Evolutionary conservation across 2,329 filamentous ascomycete genomes (phyloP).

Genomic region (Penicillium glabrum): DNA sequence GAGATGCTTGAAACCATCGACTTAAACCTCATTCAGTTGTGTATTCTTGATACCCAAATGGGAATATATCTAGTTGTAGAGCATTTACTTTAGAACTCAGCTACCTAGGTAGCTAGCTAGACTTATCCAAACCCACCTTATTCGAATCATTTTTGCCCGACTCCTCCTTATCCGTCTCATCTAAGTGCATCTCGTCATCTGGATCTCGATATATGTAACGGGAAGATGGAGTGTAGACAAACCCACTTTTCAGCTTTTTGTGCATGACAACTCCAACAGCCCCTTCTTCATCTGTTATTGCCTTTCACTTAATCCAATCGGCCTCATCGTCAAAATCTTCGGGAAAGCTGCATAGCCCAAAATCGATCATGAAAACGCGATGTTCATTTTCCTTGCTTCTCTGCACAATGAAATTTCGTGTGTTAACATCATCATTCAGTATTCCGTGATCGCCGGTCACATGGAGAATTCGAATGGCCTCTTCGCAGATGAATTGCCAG

Average conservation of each 20-base stretch:
- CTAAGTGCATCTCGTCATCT: too few species aligned
- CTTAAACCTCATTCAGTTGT: too few species aligned
- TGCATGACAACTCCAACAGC: slow-evolving; percentile 18
- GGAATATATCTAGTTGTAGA: too few species aligned
- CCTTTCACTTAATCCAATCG: slow-evolving; percentile 13
- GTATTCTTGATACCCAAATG: too few species aligned
- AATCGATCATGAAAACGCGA: slow-evolving; percentile 5
- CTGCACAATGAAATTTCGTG: slow-evolving; percentile 14
- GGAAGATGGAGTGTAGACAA: slow-evolving; percentile 15
- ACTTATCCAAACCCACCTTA: too few species aligned
- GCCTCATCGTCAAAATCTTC: slow-evolving; percentile 10
- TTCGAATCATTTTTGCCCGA: too few species aligned
- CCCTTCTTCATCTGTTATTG: slow-evolving; percentile 20
- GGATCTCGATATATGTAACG: slow-evolving; percentile 1
- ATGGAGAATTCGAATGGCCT: slow-evolving; percentile 19
- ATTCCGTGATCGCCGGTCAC: slow-evolving; percentile 14
- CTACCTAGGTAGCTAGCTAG: too few species aligned
- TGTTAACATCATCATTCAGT: slow-evolving; percentile 19
- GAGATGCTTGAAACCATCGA: too few species aligned
- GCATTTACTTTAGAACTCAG: too few species aligned
- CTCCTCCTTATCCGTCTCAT: too few species aligned
- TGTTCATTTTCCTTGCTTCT: slow-evolving; percentile 1
- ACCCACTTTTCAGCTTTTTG: slow-evolving; percentile 13
- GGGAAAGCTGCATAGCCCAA: slow-evolving; percentile 11
- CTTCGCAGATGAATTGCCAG: slow-evolving; percentile 20